Conservation (phyloP, 495 filamentous ascomycete species). For the Evernia prunastri region DNA sequence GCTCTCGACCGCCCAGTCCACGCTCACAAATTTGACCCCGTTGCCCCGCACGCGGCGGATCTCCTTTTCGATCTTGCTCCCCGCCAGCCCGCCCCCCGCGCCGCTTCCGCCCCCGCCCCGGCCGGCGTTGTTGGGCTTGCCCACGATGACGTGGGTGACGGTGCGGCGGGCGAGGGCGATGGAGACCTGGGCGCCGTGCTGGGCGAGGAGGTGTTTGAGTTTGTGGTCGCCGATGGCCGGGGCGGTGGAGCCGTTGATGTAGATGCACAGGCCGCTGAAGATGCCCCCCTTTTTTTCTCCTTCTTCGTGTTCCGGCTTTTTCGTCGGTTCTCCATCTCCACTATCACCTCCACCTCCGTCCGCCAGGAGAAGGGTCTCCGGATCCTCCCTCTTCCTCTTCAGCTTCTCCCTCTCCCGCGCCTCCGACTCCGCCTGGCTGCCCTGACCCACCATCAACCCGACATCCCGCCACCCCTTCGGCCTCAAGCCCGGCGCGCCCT, state of each 20-base stretch:
- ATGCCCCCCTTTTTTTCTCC: conserved; percentile 38
- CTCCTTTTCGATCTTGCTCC: conserved; percentile 76
- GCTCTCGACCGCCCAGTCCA: conserved; percentile 60
- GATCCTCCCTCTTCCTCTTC: not conserved
- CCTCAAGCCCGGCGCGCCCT: conserved; percentile 35
- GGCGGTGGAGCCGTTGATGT: conserved; percentile 82
- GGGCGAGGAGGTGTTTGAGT: conserved; percentile 68
- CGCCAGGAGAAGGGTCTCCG: conserved; percentile 23
- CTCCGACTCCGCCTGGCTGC: conserved; percentile 27
- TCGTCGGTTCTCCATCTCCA: too few relatives aligned
- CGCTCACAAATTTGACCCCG: conserved; percentile 72
- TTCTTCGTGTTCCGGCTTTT: conserved; percentile 21
- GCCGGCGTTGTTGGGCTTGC: conserved; percentile 43
- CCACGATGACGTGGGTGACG: conserved; percentile 85
- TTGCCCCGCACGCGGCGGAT: conserved; percentile 55
- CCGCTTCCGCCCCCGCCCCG: conserved; percentile 46
- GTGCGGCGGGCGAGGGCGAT: conserved; percentile 59
- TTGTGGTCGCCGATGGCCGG: conserved; percentile 79
- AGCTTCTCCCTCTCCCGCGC: conserved; percentile 23
- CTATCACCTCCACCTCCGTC: conserved; percentile 31
- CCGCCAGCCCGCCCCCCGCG: conserved; percentile 72
- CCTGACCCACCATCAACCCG: conserved; percentile 35
- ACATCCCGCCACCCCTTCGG: conserved; percentile 39
- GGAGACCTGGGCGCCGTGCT: conserved; percentile 64
- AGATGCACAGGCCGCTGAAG: conserved; percentile 63